Base-by-base conservation (phyloP, 257 asterid genomes). In the Solanum infundibuliforme region DNA sequence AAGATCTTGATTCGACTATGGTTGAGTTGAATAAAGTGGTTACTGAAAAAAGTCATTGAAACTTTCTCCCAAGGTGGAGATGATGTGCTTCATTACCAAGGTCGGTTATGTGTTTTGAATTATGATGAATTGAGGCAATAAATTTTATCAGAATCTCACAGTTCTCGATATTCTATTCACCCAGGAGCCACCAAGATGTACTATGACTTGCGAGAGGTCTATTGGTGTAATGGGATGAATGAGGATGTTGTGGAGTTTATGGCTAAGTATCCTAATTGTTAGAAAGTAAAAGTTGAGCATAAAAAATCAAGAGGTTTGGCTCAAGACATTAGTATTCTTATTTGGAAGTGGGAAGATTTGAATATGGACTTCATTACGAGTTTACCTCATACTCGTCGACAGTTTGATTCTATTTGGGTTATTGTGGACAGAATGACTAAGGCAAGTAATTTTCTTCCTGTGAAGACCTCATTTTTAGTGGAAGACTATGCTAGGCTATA, bases 381-480 rank as follows among this genome's bases (percentile, higher is more conserved):
- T 20, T 55, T 18, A 7, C 65, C 5, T 55, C 65, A 8, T 2
- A 55, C 25, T 20, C 25, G 11, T 18, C 1, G 25, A 20, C 2
- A 55, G 0, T 20, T 18, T 7, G 25, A 0, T 55, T 55, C 25
- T 6, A 20, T 55, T 20, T 55, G 65, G 25, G 65, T 55, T 55
- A 20, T 55, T 55, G 11, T 20, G n/a, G 65, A 55, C 25, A 3
- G 0, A 55, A 55, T 20, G 65, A 55, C 4, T 2, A 55, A 20
- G 11, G 3, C 11, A 3, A 0, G 0, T 20, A 11, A 55, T 55
- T 55, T 55, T 55, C 65, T 55, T 20, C 65, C 1, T 1, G 0
- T 55, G n/a, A 55, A 20, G 5, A 18, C 25, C 25, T 18, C 65
- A 18, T 55, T 18, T 55, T 7, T 5, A 55, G 11, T 16, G 3